Evolutionary conservation across 169 alveolate genomes (phyloP), one percentile per base, ranked within the genome.

Genomic region (Theileria annulata): DNA sequence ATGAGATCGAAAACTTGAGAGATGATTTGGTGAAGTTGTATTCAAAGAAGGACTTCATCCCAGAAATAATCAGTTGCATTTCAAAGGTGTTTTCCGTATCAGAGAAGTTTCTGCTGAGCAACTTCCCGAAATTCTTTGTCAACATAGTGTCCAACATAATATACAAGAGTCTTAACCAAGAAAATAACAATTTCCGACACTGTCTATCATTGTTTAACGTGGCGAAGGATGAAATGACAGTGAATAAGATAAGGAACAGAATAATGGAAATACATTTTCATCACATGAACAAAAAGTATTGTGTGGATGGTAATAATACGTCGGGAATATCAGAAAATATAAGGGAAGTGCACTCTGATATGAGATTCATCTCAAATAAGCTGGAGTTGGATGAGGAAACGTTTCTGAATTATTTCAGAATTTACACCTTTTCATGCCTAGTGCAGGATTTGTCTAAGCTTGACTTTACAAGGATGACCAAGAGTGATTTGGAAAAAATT

Each of bases 1-100:
- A 70, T 19, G 80, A 74, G 59, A 30, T 62, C 19, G 82, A 80
- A 31, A 72, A 80, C 28, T 71, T 76, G 31, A 80, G 88, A 66
- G 84, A 80, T 23, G 78, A 54, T 17, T 54, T 80, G 5, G n/a
- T 19, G 30, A 78, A 47, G 23, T n/a, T 80, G 31, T 25, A 71
- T 66, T 6, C 47, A 10, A 59, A 31, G 27, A 19, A 17, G 2
- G 88, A 80, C 9, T 62, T 54, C 60, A 80, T 56, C 28, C 51
- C 63, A 13, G 88, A 80, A 30, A 54, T 80, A 54, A 49, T 74
- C 56, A 80, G 72, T 28, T 70, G 77, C 30, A 8, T 80, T n/a
- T 59, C 88, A 19, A 66, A 73, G 2, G 48, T 42, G 47, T 35
- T 80, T n/a, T 17, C 3, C 21, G 63, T 54, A 21, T 54, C 63